Conservation (phyloP, 129 eudicot species). For the Lactuca sativa region DNA sequence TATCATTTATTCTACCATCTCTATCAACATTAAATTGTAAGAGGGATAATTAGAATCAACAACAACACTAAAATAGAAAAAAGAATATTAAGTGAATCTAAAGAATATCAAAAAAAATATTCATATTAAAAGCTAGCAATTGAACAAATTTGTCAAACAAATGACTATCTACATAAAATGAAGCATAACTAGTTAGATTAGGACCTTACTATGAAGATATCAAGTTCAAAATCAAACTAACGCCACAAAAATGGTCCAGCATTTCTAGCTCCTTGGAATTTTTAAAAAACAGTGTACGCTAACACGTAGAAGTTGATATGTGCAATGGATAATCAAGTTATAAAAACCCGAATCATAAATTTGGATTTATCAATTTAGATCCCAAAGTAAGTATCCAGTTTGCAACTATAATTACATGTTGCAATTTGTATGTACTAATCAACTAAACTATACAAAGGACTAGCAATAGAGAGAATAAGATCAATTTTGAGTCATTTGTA, state of each 20-base stretch:
- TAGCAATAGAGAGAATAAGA: neutral
- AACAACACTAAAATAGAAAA: neutral
- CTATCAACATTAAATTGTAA: slow-evolving; percentile 27
- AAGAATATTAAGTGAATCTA: neutral
- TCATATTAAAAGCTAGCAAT: neutral
- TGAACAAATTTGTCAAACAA: neutral
- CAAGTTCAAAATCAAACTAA: slow-evolving; percentile 4
- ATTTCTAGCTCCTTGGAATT: neutral
- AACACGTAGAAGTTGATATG: slow-evolving; percentile 8
- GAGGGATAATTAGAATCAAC: neutral
- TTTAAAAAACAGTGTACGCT: neutral
- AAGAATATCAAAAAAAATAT: neutral
- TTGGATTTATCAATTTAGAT: neutral
- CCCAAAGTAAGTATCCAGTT: neutral
- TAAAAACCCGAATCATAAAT: no score
- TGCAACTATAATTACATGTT: neutral
- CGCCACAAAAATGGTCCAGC: neutral
- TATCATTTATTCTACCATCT: slow-evolving; percentile 73
- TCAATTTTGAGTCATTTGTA: neutral
- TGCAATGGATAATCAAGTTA: neutral
- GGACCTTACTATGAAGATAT: slow-evolving; percentile 7
- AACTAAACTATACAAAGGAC: neutral
- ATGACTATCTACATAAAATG: neutral
- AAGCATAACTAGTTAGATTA: slow-evolving; percentile 12
- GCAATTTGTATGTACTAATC: slow-evolving; percentile 6